Percentiles rank a stretch among this genome's conserved stretches.
phyloP scores from a whole-genome alignment of 495 filamentous ascomycete species.

The Oidiodendron maius region DNA sequence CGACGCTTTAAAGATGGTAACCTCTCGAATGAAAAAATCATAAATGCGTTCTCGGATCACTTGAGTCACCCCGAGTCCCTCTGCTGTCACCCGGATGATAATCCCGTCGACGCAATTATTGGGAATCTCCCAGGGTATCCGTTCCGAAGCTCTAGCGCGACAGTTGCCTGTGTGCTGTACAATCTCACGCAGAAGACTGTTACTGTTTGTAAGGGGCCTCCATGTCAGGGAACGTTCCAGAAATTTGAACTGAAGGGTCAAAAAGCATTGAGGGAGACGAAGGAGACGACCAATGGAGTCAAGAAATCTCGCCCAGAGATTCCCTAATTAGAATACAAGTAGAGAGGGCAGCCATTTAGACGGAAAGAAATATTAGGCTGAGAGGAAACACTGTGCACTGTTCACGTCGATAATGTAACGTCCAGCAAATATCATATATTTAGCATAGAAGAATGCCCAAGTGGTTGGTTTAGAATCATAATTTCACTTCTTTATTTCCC shows the following conservation, averaged over 20 bases:
- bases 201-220: constrained; percentile 21
- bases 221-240: constrained; percentile 17
- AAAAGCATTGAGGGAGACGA: neutral
- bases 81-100: constrained; percentile 12
- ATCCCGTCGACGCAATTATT: neutral
- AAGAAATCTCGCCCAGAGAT: too few species aligned
- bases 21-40: constrained; percentile 14
- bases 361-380: too few species aligned
- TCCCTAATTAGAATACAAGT: too few species aligned
- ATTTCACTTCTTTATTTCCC: too few species aligned
- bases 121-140: neutral
- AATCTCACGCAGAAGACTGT: constrained; percentile 22
- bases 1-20: constrained; percentile 2
- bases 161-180: constrained; percentile 26
- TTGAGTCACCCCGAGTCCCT: constrained; percentile 22
- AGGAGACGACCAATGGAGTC: too few species aligned
- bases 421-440: too few species aligned
- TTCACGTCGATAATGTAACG: too few species aligned
- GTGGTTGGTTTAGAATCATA: too few species aligned
- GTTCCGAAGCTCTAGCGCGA: constrained; percentile 8
- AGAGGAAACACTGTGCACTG: too few species aligned
- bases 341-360: too few species aligned
- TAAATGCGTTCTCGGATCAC: constrained; percentile 24
- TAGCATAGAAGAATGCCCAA: too few species aligned
- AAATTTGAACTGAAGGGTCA: constrained; percentile 14